Evolutionary conservation across 805 yeast species (phyloP), one percentile per base, ranked within the genome.

Genomic region (Pichia ethanolica): DNA sequence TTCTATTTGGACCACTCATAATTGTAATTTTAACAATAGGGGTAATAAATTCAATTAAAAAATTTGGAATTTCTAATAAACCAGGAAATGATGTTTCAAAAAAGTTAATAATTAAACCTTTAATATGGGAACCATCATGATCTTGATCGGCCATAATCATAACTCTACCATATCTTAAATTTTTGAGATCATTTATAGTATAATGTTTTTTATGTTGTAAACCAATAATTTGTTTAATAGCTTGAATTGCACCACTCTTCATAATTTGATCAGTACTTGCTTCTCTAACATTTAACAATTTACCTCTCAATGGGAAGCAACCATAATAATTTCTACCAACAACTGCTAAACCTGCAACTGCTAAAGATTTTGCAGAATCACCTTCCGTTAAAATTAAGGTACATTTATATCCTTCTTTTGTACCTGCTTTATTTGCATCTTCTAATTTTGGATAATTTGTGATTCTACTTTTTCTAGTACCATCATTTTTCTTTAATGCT

Each of bases 61-160:
- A 93, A 0, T 96, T 97, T 1, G 97, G 97, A 45, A 91, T 78
- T 51, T 84, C 86, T 33, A 93, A 71, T 56, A 93, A 71, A 2
- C 98, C 99, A 1, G 98, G 98, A 71, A 93, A 93, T 34, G 96
- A 85, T 5, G 91, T 78, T 66, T 91, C 98, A 51, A 93, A 71
- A 61, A 93, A 93, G 65, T 93, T 93, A 61, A 93, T 93, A 50
- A 93, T 79, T 56, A 93, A 76, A 56, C 99, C 99, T 65, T 93
- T 93, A 65, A 93, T 93, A 72, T 93, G 99, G 14, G 96, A 86
- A 53, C 99, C 99, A 75, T 93, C 99, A 59, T 90, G 96, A 88
- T 93, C 99, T 70, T 93, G 99, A 85, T 93, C 99, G 7, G 99
- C 89, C 98, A 93, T 93, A 64, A 93, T 89, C 98, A 93, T 93